Evolutionary conservation across 176 grass and related monocot genomes (phyloP).

Genomic region (Thalia dealbata): DNA sequence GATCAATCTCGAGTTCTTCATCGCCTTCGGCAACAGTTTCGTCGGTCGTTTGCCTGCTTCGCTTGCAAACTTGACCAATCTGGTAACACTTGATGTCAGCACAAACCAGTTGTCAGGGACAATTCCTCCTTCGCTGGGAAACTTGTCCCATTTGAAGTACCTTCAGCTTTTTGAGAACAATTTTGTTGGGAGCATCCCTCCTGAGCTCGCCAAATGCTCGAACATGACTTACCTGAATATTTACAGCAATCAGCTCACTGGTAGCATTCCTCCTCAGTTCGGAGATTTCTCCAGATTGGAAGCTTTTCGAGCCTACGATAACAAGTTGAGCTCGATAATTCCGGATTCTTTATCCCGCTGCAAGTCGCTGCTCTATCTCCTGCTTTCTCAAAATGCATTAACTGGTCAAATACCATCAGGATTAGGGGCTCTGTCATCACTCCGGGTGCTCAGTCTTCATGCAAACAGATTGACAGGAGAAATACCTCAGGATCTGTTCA

Average conservation of each 20-base stretch:
- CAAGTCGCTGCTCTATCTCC: conserved; percentile 29
- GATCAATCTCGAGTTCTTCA: conserved; percentile 17
- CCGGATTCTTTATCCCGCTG: conserved; percentile 38
- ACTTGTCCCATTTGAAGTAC: conserved; percentile 32
- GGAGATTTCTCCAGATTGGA: conserved; percentile 44
- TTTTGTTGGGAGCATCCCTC: conserved; percentile 48
- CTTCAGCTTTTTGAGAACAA: conserved; percentile 35
- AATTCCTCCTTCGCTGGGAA: conserved; percentile 45
- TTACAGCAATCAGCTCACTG: conserved; percentile 51
- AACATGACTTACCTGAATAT: conserved; percentile 47
- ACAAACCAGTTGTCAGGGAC: conserved; percentile 40
- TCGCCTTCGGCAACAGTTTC: conserved; percentile 21
- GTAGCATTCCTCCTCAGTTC: conserved; percentile 52
- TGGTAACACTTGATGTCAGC: conserved; percentile 48
- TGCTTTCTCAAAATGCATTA: conserved; percentile 43
- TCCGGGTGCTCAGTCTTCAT: conserved; percentile 36
- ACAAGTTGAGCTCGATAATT: conserved; percentile 52
- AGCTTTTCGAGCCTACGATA: conserved; percentile 26
- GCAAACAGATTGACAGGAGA: conserved; percentile 40
- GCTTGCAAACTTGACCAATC: conserved; percentile 27
- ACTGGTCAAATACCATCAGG: conserved; percentile 44
- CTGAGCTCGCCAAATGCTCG: conserved; percentile 47
- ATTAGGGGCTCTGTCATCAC: conserved; percentile 55
- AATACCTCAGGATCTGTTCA: conserved; percentile 56
- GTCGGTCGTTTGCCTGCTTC: conserved; percentile 55